Base-by-base conservation (phyloP, 2,329 filamentous ascomycete genomes). In the Colletotrichum tropicicola region DNA sequence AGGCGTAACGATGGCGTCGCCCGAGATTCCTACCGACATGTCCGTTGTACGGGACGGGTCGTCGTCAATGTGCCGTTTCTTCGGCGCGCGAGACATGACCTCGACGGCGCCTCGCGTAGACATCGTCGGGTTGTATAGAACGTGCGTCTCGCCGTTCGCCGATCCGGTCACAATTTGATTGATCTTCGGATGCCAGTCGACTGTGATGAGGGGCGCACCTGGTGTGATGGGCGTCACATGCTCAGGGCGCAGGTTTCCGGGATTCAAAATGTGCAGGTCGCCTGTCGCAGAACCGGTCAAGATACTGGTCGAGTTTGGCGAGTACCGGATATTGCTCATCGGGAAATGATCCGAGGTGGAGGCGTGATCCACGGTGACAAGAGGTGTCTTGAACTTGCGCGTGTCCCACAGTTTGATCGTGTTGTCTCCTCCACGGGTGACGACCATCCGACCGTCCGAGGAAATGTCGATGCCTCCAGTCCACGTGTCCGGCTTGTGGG, bases 151-250 rank as follows among this genome's bases (percentile, higher is more conserved):
- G 60, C 91, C 90, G 73, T 98, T 97, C 55, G 93, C 93, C 47
- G 95, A 98, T 63, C 94, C 95, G 8, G 95, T 97, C 68, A 98
- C 79, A 72, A 99, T 97, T 74, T 99, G 96, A 75, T 99, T 98
- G 73, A 99, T 89, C 77, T 94, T 97, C 19, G 92, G 86, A 73
- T 99, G 95, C 96, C 96, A 99, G 67, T 92, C 83, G 25, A 97
- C 93, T 2, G 90, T 89, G 67, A 98, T 92, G 8, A 99, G 81
- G 1, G 95, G 87, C 6, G 90, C 92, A 13, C 91, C 91, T 0
- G 93, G 91, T 0, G 95, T 98, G n/a, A 99, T 89, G 3, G 93
- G 91, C 3, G 95, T 97, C 59, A 95, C 89, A 28, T 93, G 88
- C 74, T 98, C 94, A 1, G 94, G 85, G 62, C 87, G 90, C 59